phyloP scores from a whole-genome alignment of 129 eudicot genomes.

The Artemisia annua region DNA sequence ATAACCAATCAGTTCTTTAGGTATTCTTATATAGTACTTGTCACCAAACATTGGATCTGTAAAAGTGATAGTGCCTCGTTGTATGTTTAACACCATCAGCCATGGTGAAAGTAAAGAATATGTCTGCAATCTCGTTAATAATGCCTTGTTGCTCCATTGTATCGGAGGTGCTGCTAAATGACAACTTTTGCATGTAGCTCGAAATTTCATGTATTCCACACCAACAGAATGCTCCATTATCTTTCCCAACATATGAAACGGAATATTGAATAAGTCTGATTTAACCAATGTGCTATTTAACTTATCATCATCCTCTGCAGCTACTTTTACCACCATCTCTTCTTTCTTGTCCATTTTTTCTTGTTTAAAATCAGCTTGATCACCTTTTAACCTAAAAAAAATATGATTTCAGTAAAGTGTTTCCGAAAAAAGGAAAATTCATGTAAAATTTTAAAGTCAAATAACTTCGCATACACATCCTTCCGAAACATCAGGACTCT shows the following conservation, averaged over 20 bases:
- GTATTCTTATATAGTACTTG: background rate
- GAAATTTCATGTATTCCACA: constrained; percentile 24
- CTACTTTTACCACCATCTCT: background rate
- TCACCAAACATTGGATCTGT: constrained; percentile 19
- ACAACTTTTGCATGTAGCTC: constrained; percentile 12
- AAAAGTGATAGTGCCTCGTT: background rate
- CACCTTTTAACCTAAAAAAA: background rate
- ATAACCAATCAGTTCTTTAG: background rate
- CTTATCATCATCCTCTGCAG: background rate
- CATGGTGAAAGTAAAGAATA: constrained; percentile 12
- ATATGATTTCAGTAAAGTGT: no score
- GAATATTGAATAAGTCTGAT: background rate
- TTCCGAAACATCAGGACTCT: no score
- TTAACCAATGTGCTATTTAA: background rate
- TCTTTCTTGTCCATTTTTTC: background rate
- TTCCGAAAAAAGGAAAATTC: no score
- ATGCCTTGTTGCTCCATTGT: background rate
- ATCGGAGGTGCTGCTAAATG: constrained; percentile 4
- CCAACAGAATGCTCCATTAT: background rate
- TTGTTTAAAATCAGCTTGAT: background rate
- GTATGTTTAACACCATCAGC: constrained; percentile 2
- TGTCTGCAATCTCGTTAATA: background rate
- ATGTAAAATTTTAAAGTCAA: no score
- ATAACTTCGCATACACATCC: no score
- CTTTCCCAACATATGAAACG: constrained; percentile 1